Conservation (phyloP, 2,329 filamentous ascomycete species). For the Albifimbria verrucaria region DNA sequence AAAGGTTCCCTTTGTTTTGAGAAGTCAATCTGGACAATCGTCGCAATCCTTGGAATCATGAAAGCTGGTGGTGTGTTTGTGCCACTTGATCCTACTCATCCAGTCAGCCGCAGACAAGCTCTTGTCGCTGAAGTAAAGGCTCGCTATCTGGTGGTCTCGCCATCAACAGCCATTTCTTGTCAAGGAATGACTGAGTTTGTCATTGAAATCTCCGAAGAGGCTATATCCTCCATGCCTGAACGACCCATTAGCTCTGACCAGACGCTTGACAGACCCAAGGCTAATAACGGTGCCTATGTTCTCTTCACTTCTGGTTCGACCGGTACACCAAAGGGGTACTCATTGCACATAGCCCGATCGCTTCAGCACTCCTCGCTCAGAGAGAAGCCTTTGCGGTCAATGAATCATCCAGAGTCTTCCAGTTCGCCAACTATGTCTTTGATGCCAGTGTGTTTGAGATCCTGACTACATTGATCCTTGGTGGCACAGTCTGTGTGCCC, state of each 20-base stretch:
- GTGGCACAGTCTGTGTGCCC: conserved; percentile 20
- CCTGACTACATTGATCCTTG: conserved; percentile 4
- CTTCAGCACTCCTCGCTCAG: conserved; percentile 2
- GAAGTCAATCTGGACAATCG: neutral
- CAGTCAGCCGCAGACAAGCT: neutral
- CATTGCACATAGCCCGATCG: conserved; percentile 12
- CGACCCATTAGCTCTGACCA: neutral
- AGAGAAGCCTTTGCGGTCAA: conserved; percentile 6
- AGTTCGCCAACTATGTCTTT: conserved; percentile 21
- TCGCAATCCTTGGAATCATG: neutral
- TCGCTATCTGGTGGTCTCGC: neutral
- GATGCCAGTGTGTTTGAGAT: conserved; percentile 18
- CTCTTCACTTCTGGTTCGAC: conserved; percentile 22
- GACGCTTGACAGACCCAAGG: neutral
- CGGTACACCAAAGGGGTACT: conserved; percentile 19
- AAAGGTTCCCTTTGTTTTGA: neutral
- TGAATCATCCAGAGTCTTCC: conserved; percentile 10
- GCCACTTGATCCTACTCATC: neutral
- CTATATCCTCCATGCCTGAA: neutral
- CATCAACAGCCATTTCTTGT: neutral
- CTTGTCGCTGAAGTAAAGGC: neutral
- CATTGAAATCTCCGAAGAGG: neutral
- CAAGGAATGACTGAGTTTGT: neutral
- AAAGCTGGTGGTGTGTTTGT: neutral
- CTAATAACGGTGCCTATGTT: conserved; percentile 14